Evolutionary conservation across 148 eudicot genomes (phyloP).

Genomic region (Agrostemma githago): DNA sequence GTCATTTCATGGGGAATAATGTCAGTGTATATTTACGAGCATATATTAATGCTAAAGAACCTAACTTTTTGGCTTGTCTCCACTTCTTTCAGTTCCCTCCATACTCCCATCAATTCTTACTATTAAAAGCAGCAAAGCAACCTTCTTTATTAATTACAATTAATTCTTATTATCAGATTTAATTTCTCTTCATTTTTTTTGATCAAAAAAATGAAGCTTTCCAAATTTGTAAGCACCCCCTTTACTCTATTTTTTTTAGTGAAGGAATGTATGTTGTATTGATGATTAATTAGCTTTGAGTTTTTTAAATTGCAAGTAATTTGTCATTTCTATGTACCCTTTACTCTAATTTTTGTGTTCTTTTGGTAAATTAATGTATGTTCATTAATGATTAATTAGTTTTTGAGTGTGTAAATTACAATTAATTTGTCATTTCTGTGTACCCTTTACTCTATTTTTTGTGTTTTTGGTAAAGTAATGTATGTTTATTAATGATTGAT

Average conservation of each 20-base stretch:
- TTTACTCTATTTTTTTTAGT: not conserved
- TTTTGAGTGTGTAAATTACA: too few relatives aligned
- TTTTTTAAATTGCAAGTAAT: not conserved
- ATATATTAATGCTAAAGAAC: conserved; percentile 19
- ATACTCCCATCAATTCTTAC: not conserved
- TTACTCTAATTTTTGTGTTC: not conserved
- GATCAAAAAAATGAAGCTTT: conserved; percentile 19
- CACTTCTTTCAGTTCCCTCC: not conserved
- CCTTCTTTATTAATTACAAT: not conserved
- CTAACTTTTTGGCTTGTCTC: conserved; percentile 23
- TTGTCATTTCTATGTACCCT: conserved; percentile 6
- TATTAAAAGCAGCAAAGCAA: not conserved
- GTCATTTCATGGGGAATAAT: too few relatives aligned
- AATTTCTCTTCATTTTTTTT: not conserved
- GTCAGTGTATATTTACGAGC: not conserved
- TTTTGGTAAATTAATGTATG: not conserved
- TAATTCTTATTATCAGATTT: not conserved
- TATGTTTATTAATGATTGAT: too few relatives aligned
- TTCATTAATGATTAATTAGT: too few relatives aligned
- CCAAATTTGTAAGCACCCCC: conserved; percentile 29
- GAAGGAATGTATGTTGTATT: not conserved
- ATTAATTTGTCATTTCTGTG: not conserved
- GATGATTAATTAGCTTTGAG: not conserved
- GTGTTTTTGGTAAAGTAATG: not conserved
- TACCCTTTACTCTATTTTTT: not conserved